phyloP scores from a whole-genome alignment of 192 early-diverging fungal genomes.

The Anaeromyces robustus region DNA sequence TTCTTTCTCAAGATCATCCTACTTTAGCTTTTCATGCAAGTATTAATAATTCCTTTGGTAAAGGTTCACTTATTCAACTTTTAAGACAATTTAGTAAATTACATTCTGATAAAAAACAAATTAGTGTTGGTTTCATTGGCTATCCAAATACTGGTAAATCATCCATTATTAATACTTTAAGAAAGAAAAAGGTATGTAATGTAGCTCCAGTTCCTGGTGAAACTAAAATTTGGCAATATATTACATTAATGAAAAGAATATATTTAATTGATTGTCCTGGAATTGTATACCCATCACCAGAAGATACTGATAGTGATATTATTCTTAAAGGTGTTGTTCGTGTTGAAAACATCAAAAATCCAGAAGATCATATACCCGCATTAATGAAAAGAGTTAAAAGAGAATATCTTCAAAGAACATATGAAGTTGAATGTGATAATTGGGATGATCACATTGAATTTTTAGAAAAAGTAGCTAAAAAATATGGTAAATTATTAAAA shows the following conservation, averaged over 20 bases:
- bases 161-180: slow-evolving; percentile 96
- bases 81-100: slow-evolving; percentile 91
- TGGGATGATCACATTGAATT: slow-evolving; percentile 88
- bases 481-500: slow-evolving; percentile 78
- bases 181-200: slow-evolving; percentile 90
- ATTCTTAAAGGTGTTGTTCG: slow-evolving; percentile 93
- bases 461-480: slow-evolving; percentile 69
- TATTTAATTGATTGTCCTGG: slow-evolving; percentile 99
- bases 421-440: slow-evolving; percentile 49
- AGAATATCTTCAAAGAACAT: slow-evolving; percentile 86
- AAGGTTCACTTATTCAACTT: slow-evolving; percentile 90
- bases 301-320: slow-evolving; percentile 87
- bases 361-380: slow-evolving; percentile 81
- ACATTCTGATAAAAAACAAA: slow-evolving; percentile 96
- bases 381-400: slow-evolving; percentile 65
- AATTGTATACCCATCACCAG: slow-evolving; percentile 73
- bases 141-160: slow-evolving; percentile 17
- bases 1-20: slow-evolving; percentile 77
- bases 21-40: slow-evolving; percentile 97
- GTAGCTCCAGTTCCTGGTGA: slow-evolving; percentile 97
- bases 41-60: slow-evolving; percentile 98
- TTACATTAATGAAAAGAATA: slow-evolving; percentile 94
- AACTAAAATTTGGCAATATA: slow-evolving; percentile 99
- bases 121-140: slow-evolving; percentile 96
- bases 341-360: slow-evolving; percentile 71